A percentile compares a stretch with the other conserved stretches of the same genome.
Conservation (phyloP, 1,284 basidiomycete genomes). For the Microbotryum saponariae region DNA sequence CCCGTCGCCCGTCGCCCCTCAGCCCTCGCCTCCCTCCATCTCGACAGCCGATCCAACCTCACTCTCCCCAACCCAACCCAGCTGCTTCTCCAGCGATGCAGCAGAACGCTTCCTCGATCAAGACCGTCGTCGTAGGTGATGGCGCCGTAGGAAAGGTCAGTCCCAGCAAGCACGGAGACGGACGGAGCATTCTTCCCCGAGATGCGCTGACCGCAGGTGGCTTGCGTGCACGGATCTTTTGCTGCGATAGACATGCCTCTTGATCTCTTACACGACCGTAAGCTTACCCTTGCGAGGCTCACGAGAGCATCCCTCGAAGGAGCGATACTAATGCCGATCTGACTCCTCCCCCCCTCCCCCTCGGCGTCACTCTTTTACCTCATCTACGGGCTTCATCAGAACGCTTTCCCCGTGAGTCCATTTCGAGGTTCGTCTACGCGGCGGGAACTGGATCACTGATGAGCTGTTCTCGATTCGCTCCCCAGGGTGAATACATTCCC, state of each 20-base stretch:
- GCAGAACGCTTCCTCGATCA: conserved; percentile 11
- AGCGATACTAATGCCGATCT: background rate
- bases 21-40: no score
- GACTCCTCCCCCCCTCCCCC: background rate
- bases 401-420: conserved; percentile 75
- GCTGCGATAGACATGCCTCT: conserved; percentile 69
- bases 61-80: no score
- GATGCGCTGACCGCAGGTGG: no score
- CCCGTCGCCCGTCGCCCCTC: no score
- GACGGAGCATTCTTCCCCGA: no score
- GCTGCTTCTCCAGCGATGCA: conserved; percentile 14
- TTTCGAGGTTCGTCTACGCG: conserved; percentile 29
- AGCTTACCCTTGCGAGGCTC: background rate
- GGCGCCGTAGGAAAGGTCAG: conserved; percentile 97
- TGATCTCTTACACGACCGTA: conserved; percentile 88
- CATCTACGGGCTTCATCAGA: conserved; percentile 41
- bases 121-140: conserved; percentile 87
- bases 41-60: no score
- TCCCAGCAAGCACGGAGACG: conserved; percentile 15
- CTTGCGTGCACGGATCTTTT: no score
- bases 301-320: no score
- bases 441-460: background rate
- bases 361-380: background rate
- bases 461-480: background rate
- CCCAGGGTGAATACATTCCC: conserved; percentile 89